Percentiles rank a stretch among this genome's conserved stretches.
Evolutionary conservation across 2,329 filamentous ascomycete species (phyloP).

Genomic region (Talaromyces marneffei): DNA sequence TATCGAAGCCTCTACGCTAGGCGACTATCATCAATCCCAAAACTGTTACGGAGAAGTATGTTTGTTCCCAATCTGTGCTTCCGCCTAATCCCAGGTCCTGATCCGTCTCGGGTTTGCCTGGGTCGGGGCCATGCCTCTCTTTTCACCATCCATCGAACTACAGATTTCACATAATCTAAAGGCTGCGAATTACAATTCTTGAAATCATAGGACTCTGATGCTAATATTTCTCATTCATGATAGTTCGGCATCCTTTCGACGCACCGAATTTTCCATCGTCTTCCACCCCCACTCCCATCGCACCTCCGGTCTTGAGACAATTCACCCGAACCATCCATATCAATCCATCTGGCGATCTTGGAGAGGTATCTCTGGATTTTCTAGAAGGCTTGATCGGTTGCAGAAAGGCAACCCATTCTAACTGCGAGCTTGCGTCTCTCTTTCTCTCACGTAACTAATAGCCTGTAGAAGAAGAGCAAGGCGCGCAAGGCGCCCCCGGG

Average conservation of each 20-base stretch:
- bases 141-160: neutral
- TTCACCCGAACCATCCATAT: slow-evolving; percentile 25
- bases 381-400: neutral
- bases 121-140: neutral
- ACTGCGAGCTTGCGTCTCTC: neutral
- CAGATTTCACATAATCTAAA: neutral
- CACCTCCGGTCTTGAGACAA: slow-evolving; percentile 11
- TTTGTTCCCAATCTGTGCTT: slow-evolving; percentile 28
- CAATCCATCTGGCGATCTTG: slow-evolving; percentile 14
- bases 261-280: slow-evolving; percentile 25
- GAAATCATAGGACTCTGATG: neutral
- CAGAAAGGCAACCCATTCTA: neutral
- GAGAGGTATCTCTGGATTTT: neutral
- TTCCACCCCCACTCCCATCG: slow-evolving; percentile 30
- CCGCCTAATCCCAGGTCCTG: slow-evolving; percentile 22
- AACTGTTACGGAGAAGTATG: slow-evolving; percentile 29
- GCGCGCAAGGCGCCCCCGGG: slow-evolving; percentile 12
- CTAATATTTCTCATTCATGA: neutral
- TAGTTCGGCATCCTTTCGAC: slow-evolving; percentile 6
- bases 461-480: slow-evolving; percentile 8
- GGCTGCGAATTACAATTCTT: neutral
- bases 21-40: slow-evolving; percentile 26
- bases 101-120: slow-evolving; percentile 1
- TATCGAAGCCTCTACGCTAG: slow-evolving; percentile 17
- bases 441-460: neutral